Base-by-base conservation (phyloP, 2,329 filamentous ascomycete species). In the Beauveria bassiana region DNA sequence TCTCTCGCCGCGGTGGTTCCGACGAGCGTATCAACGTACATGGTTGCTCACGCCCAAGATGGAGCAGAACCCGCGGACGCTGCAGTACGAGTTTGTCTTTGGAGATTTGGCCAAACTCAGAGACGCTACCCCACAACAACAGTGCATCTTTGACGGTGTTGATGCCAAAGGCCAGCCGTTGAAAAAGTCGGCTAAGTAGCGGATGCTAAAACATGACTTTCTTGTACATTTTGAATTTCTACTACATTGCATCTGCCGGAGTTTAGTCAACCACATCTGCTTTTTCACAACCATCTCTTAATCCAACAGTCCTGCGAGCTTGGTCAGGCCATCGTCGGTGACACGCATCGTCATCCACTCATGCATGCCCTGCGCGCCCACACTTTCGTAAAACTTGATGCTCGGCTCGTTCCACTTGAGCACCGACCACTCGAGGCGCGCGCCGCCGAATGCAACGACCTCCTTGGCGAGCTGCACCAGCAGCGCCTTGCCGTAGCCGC, bases 321-420 rank as follows among this genome's bases (percentile, higher is more conserved):
- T 86, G 31, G 71, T 75, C 73, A 93, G 70, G 1, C 75, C 82
- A 18, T 88, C 83, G 3, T 86, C 83, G 62, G 92, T 88, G 1
- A 92, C 86, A 40, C 90, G 81, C 84, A 93, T 86, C 2, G 84
- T 84, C 18, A 90, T 82, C 90, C 89, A 93, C 62, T 89, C 87
- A 64, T 79, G 77, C 86, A 87, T 85, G 66, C 78, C 76, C 66
- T 75, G 79, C 1, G 89, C 90, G 1, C 90, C 90, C 58, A 87
- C 82, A 63, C 78, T 81, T 73, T 87, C 80, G 72, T 98, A 98
- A 70, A 98, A 97, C 68, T 86, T 80, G 76, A 98, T 89, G 72
- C 89, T 93, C 8, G 91, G 90, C 78, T 90, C 85, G 71, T 98
- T 98, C 92, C 92, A 96, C 76, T 90, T 93, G 68, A 97, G 75